Evolutionary conservation across 2,329 filamentous ascomycete genomes (phyloP).

Genomic region (Colletotrichum sublineola): DNA sequence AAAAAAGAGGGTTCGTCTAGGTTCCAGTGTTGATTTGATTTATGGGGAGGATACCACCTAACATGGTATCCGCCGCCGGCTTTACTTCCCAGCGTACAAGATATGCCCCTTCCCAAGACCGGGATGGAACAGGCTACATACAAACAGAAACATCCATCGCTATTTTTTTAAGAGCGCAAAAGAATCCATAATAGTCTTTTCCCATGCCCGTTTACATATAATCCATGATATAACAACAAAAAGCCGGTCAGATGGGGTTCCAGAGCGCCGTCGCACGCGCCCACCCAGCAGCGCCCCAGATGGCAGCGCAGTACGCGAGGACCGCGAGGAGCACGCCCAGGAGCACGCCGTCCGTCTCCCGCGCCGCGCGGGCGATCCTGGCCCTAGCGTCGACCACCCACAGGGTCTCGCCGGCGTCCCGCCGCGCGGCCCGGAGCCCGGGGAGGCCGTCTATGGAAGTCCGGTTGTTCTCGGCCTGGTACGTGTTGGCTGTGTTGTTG

Average conservation of each 20-base stretch:
- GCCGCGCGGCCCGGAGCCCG: conserved; percentile 66
- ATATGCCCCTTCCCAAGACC: background rate
- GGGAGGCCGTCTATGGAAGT: conserved; percentile 71
- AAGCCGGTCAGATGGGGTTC: background rate
- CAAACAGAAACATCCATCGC: background rate
- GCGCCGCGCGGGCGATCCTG: conserved; percentile 8
- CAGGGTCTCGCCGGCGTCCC: conserved; percentile 62
- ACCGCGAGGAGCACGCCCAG: conserved; percentile 44
- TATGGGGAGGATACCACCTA: background rate
- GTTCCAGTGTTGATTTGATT: background rate
- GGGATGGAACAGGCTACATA: background rate
- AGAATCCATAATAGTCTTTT: background rate
- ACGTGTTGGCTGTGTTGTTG: conserved; percentile 64
- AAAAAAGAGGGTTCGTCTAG: background rate
- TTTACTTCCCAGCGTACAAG: background rate
- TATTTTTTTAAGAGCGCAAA: background rate
- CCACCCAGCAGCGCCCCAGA: background rate
- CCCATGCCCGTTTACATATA: background rate
- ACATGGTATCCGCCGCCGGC: background rate
- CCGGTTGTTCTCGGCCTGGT: conserved; percentile 68
- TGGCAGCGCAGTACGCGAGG: conserved; percentile 24
- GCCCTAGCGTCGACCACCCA: conserved; percentile 56
- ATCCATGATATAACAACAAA: background rate
- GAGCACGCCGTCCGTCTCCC: conserved; percentile 38
- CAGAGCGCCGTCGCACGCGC: background rate